Percentiles rank a stretch among this genome's conserved stretches.
Evolutionary conservation across 345 rosid species (phyloP).

Genomic region (Mallotus nudiflorus): DNA sequence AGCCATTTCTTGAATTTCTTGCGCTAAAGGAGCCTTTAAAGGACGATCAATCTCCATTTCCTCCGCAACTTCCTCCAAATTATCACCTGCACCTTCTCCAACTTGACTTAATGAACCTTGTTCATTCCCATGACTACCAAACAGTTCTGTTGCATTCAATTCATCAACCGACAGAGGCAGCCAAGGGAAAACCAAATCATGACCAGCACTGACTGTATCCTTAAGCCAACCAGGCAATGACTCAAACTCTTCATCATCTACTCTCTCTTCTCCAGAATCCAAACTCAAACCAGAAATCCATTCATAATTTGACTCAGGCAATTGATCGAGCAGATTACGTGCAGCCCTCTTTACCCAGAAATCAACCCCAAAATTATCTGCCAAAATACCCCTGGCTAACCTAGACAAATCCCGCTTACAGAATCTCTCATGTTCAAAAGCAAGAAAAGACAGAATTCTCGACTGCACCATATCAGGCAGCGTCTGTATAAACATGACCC

Average conservation of each 20-base stretch:
- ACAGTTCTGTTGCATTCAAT: constrained; percentile 29
- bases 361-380: constrained; percentile 32
- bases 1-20: constrained; percentile 41
- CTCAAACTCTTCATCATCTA: constrained; percentile 44
- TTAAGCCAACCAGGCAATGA: constrained; percentile 61
- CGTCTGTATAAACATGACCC: constrained; percentile 70
- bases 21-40: constrained; percentile 29
- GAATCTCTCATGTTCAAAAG: constrained; percentile 49
- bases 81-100: constrained; percentile 37
- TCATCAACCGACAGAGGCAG: constrained; percentile 52
- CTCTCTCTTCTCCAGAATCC: constrained; percentile 40
- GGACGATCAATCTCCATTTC: constrained; percentile 32
- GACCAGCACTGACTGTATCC: constrained; percentile 22
- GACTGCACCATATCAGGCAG: constrained; percentile 64
- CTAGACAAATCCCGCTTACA: constrained; percentile 43
- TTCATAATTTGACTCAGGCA: constrained; percentile 44
- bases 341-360: constrained; percentile 73
- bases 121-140: constrained; percentile 30
- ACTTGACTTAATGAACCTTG: constrained; percentile 28
- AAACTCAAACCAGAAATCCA: constrained; percentile 44
- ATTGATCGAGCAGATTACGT: constrained; percentile 57
- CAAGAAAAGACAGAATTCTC: constrained; percentile 61
- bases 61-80: constrained; percentile 25
- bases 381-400: constrained; percentile 52
- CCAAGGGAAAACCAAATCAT: constrained; percentile 53